These are phyloP conservation scores for Globisporangium takayamanum DNA, from an alignment of 352 stramenopile species.

Conservation along the genomic window DNA sequence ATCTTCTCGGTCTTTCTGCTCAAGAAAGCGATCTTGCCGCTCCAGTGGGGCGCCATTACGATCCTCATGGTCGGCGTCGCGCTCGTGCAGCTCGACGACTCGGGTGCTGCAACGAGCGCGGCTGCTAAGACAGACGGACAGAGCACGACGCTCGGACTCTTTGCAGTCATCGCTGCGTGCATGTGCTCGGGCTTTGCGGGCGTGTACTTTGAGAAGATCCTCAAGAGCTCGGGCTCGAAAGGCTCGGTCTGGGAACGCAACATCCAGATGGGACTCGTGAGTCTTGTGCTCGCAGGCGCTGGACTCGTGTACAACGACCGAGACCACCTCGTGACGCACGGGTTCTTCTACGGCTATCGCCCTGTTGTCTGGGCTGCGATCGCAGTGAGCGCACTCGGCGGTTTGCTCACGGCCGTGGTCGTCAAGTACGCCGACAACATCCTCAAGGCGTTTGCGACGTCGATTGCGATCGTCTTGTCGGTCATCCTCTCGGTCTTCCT, in stretches of 20 bases:
- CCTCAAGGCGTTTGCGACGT: conserved; percentile 82
- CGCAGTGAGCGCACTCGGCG: conserved; percentile 56
- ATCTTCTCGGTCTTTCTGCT: conserved; percentile 83
- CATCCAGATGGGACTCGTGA: conserved; percentile 77
- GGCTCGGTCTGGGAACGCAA: conserved; percentile 79
- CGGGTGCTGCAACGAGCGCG: conserved; percentile 4
- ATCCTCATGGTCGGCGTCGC: conserved; percentile 78
- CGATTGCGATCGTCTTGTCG: conserved; percentile 74
- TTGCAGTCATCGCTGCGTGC: conserved; percentile 64
- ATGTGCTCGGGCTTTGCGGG: conserved; percentile 79
- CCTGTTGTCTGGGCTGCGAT: conserved; percentile 74
- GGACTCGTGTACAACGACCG: conserved; percentile 63
- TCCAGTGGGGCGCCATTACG: conserved; percentile 75
- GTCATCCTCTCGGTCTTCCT: conserved; percentile 81
- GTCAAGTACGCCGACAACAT: conserved; percentile 88
- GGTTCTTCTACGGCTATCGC: conserved; percentile 84
- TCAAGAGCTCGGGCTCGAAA: conserved; percentile 58
- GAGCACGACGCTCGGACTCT: conserved; percentile 59
- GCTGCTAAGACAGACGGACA: conserved; percentile 19
- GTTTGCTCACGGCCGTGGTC: conserved; percentile 73
- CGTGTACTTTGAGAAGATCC: conserved; percentile 86
- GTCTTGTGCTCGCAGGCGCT: conserved; percentile 45
- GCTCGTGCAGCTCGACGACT: conserved; percentile 68
- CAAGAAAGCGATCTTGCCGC: conserved; percentile 53
- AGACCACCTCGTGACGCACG: conserved; percentile 35